A percentile compares a stretch with the other conserved stretches of the same genome.
Evolutionary conservation across 208 protist species (phyloP).

Genomic region (Trypanosoma cruzi): DNA sequence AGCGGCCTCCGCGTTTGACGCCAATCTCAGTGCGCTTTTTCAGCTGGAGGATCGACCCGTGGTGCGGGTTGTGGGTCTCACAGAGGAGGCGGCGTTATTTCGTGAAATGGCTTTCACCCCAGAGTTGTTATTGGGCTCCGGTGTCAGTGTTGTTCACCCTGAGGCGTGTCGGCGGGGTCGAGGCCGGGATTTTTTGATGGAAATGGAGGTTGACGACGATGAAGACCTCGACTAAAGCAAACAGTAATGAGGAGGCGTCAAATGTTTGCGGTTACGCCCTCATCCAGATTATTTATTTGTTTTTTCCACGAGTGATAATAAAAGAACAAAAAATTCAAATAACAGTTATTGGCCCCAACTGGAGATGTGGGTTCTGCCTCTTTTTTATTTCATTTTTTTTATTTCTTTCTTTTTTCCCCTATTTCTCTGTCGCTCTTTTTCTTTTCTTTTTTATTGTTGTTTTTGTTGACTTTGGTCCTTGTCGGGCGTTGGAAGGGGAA

Average conservation of each 20-base stretch:
- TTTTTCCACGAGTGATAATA: too few species aligned
- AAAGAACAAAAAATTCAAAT: too few species aligned
- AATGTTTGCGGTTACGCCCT: too few species aligned
- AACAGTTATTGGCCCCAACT: too few species aligned
- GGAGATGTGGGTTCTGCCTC: too few species aligned
- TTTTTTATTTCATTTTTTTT: neutral
- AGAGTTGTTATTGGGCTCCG: slow-evolving; percentile 11
- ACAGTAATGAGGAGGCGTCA: too few species aligned
- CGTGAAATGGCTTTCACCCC: slow-evolving; percentile 14
- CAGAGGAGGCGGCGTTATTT: slow-evolving; percentile 59
- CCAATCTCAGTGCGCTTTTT: slow-evolving; percentile 40
- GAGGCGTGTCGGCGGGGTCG: slow-evolving; percentile 2
- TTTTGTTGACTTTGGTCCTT: neutral
- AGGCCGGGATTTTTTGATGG: neutral
- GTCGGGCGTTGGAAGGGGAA: neutral
- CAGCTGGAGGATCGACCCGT: slow-evolving; percentile 12
- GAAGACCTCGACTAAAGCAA: slow-evolving; percentile 28
- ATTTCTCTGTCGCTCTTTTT: slow-evolving; percentile 10
- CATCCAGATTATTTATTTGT: too few species aligned
- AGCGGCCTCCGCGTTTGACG: slow-evolving; percentile 46
- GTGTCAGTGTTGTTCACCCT: slow-evolving; percentile 18
- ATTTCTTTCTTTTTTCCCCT: slow-evolving; percentile 19
- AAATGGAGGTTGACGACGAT: too few species aligned
- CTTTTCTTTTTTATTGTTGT: neutral
- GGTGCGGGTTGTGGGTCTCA: slow-evolving; percentile 51